Conservation (phyloP, 2,329 filamentous ascomycete genomes). For the Fusarium sp. region DNA sequence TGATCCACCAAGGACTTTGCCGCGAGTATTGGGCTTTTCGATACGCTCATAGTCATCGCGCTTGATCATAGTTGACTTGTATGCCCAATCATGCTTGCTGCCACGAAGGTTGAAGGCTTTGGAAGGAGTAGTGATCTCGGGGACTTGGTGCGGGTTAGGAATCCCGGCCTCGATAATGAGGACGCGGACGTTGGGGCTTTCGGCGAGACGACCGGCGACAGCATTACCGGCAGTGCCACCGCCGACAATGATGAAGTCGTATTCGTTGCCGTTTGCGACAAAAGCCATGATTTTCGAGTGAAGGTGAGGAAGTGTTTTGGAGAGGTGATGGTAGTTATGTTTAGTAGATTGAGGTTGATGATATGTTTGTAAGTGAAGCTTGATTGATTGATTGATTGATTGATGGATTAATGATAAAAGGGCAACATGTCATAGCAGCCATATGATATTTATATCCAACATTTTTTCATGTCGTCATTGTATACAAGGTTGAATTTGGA, state of each 20-base stretch:
- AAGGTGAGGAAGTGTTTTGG: neutral
- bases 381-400: neutral
- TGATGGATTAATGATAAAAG: too few species aligned
- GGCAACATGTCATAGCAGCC: neutral
- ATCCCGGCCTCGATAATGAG: constrained; percentile 61
- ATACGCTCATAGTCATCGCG: constrained; percentile 68
- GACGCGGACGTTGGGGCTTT: constrained; percentile 53
- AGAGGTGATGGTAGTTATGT: too few species aligned
- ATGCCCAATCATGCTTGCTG: constrained; percentile 68
- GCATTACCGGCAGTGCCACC: constrained; percentile 52
- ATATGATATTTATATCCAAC: neutral
- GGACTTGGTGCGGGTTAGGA: constrained; percentile 59
- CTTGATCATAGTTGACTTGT: constrained; percentile 71
- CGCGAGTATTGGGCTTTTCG: constrained; percentile 72
- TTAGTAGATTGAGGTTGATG: neutral
- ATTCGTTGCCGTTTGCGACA: constrained; percentile 1
- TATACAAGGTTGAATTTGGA: neutral
- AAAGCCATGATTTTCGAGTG: neutral
- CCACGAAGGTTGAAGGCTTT: constrained; percentile 64
- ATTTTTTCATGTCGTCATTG: neutral
- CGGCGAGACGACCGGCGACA: constrained; percentile 52
- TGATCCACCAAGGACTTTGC: constrained; percentile 69
- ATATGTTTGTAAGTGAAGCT: neutral
- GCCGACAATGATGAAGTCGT: constrained; percentile 2
- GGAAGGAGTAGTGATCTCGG: constrained; percentile 64